These are phyloP conservation scores for Nepenthes alata DNA, from an alignment of 179 eudicot species.

Conservation along the genomic window DNA sequence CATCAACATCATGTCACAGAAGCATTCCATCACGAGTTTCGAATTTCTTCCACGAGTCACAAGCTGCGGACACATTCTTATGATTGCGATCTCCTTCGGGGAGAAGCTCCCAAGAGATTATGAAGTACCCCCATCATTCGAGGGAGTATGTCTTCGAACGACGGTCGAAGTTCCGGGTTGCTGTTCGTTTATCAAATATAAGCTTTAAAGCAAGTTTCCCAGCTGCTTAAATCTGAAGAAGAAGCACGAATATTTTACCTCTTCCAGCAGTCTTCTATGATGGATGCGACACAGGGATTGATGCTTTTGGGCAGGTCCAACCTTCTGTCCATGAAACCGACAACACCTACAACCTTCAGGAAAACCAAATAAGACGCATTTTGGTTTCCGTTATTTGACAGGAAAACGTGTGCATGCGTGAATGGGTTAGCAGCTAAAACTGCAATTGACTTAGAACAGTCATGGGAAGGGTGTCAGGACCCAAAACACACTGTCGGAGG, in stretches of 20 bases:
- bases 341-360: conserved; percentile 67
- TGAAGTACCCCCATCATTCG: conserved; percentile 35
- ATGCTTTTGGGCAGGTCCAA: conserved; percentile 52
- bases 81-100: conserved; percentile 7
- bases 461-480: no score
- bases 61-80: no score
- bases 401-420: neutral
- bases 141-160: conserved; percentile 49
- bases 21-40: no score
- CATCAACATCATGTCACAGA: no score
- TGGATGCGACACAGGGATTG: conserved; percentile 46
- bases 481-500: no score
- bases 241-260: conserved; percentile 22
- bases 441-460: no score
- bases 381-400: neutral
- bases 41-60: no score
- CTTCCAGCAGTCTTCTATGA: conserved; percentile 70
- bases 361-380: neutral
- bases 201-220: neutral
- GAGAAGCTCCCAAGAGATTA: conserved; percentile 8
- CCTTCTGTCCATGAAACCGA: conserved; percentile 76
- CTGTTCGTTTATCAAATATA: conserved; percentile 23
- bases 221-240: neutral
- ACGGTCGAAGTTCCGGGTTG: conserved; percentile 57
- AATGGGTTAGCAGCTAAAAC: neutral